Conservation (phyloP, 2,329 filamentous ascomycete species). For the Triangularia setosa region DNA sequence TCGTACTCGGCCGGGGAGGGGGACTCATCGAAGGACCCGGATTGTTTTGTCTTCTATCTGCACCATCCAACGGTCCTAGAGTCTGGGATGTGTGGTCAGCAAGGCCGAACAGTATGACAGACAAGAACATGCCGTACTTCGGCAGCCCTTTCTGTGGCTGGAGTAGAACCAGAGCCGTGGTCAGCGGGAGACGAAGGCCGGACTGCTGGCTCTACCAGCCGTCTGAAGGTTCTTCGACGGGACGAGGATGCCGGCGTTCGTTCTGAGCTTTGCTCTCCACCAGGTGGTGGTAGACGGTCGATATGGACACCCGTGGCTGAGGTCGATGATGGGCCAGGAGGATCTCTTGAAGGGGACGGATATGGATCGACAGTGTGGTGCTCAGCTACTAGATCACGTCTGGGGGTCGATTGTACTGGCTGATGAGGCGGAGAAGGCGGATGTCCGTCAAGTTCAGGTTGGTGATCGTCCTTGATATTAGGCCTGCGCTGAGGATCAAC, state of each 20-base stretch:
- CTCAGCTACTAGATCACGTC: neutral
- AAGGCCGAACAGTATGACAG: neutral
- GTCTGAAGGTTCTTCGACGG: neutral
- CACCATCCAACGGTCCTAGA: neutral
- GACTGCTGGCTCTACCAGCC: neutral
- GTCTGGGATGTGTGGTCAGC: neutral
- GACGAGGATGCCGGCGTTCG: neutral
- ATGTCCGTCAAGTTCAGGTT: neutral
- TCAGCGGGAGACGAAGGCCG: neutral
- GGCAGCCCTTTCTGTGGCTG: neutral
- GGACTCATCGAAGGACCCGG: neutral
- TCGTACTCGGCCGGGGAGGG: neutral
- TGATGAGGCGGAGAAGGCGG: neutral
- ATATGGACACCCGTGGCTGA: neutral
- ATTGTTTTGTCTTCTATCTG: neutral
- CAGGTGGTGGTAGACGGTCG: neutral
- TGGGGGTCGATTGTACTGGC: neutral
- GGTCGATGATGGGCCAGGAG: neutral
- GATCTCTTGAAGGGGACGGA: neutral
- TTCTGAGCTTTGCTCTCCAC: neutral
- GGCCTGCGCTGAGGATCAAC: neutral
- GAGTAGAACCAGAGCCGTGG: neutral
- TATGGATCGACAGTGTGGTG: neutral
- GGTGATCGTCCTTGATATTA: neutral
- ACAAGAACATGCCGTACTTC: neutral